These are phyloP conservation scores for Meyerozyma elateridarum DNA, from an alignment of 1,139 yeast species.

Conservation along the genomic window DNA sequence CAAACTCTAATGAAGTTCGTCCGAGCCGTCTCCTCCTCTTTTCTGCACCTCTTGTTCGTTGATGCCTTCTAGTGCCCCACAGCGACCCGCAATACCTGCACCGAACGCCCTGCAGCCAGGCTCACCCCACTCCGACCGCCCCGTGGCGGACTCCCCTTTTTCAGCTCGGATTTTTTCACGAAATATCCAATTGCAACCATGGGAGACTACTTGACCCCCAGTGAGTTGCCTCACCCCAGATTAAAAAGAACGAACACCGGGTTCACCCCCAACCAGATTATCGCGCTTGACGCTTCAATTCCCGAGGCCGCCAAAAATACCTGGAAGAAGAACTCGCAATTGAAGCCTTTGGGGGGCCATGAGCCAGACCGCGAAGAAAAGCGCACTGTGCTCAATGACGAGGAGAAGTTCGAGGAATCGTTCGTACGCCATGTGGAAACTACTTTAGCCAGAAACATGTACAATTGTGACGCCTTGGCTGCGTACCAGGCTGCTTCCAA, in stretches of 20 bases:
- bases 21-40: no score
- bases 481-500: constrained; percentile 88
- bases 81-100: no score
- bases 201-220: constrained; percentile 42
- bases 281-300: constrained; percentile 74
- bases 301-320: constrained; percentile 72
- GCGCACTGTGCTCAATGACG: constrained; percentile 24
- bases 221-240: constrained; percentile 38
- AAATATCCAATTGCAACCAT: constrained; percentile 13
- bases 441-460: constrained; percentile 80
- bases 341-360: constrained; percentile 26
- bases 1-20: no score
- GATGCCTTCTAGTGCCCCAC: no score
- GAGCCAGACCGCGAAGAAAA: constrained; percentile 19
- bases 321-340: constrained; percentile 63
- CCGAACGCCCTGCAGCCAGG: neutral
- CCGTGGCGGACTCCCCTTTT: neutral
- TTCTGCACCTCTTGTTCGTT: no score
- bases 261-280: constrained; percentile 84
- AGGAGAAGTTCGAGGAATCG: constrained; percentile 52
- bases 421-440: constrained; percentile 88
- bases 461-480: constrained; percentile 87
- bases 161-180: no score
- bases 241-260: constrained; percentile 79
- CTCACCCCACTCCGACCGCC: constrained; percentile 4